phyloP scores from a whole-genome alignment of 2,329 filamentous ascomycete genomes.

The Penicillium sp. region DNA sequence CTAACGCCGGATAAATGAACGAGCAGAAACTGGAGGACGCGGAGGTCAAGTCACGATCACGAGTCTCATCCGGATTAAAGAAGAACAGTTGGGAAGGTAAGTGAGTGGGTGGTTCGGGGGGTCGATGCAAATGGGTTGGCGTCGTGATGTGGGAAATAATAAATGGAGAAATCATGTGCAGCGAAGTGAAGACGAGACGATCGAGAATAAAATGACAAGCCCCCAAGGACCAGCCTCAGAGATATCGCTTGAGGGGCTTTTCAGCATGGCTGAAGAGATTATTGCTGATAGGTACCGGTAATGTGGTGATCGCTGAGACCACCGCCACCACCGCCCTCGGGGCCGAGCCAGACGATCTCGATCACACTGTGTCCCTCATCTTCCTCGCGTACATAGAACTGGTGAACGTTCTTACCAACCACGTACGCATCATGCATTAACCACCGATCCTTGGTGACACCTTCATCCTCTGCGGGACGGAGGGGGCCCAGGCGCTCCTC shows the following conservation, averaged over 20 bases:
- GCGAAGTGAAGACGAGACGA: slow-evolving; percentile 28
- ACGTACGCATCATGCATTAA: slow-evolving; percentile 39
- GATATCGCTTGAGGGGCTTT: slow-evolving; percentile 22
- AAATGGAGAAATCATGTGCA: slow-evolving; percentile 36
- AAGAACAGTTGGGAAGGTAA: slow-evolving; percentile 10
- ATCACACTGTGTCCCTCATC: slow-evolving; percentile 43
- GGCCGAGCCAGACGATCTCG: slow-evolving; percentile 45
- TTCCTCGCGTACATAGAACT: slow-evolving; percentile 42
- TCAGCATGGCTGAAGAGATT: slow-evolving; percentile 18
- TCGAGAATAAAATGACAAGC: slow-evolving; percentile 13
- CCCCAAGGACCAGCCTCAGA: slow-evolving; percentile 36
- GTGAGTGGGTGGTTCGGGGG: slow-evolving; percentile 9
- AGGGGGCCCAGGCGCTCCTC: slow-evolving; percentile 41
- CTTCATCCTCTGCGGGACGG: slow-evolving; percentile 39
- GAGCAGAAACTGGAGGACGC: slow-evolving; percentile 29
- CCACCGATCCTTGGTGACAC: slow-evolving; percentile 43
- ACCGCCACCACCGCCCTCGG: slow-evolving; percentile 38
- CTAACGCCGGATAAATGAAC: slow-evolving; percentile 38
- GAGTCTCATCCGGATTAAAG: slow-evolving; percentile 19
- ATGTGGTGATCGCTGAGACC: slow-evolving; percentile 32
- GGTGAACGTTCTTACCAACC: slow-evolving; percentile 44
- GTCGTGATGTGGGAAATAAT: slow-evolving; percentile 18
- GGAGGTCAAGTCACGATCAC: slow-evolving; percentile 21
- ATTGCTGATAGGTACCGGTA: slow-evolving; percentile 29
- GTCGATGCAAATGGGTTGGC: slow-evolving; percentile 17